phyloP scores from a whole-genome alignment of 2,329 filamentous ascomycete species.

The Beauveria caledonica region DNA sequence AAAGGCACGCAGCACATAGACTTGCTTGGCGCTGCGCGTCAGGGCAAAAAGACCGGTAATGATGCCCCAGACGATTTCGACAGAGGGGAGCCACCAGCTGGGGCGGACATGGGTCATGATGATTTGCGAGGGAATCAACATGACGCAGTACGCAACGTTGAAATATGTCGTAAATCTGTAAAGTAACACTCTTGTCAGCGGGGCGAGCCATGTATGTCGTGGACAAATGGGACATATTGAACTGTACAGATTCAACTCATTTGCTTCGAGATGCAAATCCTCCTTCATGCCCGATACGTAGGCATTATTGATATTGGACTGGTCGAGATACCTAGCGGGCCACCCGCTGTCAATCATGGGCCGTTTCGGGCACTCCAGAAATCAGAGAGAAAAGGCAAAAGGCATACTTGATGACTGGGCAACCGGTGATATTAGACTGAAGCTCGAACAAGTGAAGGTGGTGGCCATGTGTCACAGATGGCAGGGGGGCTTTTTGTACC shows the following conservation, averaged over 20 bases:
- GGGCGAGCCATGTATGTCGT: not conserved
- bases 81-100: slow-evolving; percentile 29
- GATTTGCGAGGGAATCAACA: slow-evolving; percentile 29
- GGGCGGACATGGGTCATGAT: slow-evolving; percentile 30
- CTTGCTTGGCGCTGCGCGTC: slow-evolving; percentile 25
- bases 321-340: slow-evolving; percentile 15
- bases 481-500: not conserved
- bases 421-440: not conserved
- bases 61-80: slow-evolving; percentile 24
- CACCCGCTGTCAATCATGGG: too few species aligned
- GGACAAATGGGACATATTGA: not conserved
- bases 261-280: slow-evolving; percentile 13
- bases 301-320: slow-evolving; percentile 21
- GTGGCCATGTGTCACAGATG: too few species aligned
- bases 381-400: too few species aligned
- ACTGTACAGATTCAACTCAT: slow-evolving; percentile 14
- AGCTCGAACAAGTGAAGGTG: too few species aligned
- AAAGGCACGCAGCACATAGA: slow-evolving; percentile 32
- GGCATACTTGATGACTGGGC: slow-evolving; percentile 15
- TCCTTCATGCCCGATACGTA: slow-evolving; percentile 22
- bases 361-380: too few species aligned
- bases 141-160: slow-evolving; percentile 51
- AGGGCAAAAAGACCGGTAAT: slow-evolving; percentile 23
- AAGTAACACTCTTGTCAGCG: not conserved
- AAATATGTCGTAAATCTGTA: slow-evolving; percentile 36